These are phyloP conservation scores for Tricholoma bakamatsutake DNA, from an alignment of 768 basidiomycete genomes.

Conservation along the genomic window DNA sequence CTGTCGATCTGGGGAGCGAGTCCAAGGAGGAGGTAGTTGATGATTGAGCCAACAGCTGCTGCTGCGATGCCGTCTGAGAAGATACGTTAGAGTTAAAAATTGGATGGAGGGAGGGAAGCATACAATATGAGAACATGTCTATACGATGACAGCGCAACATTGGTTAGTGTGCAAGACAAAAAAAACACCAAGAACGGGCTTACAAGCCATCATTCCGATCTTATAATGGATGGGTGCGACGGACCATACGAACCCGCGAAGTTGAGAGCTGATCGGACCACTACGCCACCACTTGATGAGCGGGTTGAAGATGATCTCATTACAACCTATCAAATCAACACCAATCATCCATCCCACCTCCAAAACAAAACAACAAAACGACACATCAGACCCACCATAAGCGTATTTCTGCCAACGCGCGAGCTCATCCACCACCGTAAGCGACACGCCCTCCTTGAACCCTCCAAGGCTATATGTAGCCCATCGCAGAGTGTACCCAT, in stretches of 20 bases:
- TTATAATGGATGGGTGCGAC: constrained; percentile 76
- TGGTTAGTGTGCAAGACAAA: neutral
- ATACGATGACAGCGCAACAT: neutral
- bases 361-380: neutral
- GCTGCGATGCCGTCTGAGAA: constrained; percentile 58
- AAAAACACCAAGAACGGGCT: constrained; percentile 14
- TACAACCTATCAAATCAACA: constrained; percentile 37
- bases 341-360: neutral
- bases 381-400: constrained; percentile 31
- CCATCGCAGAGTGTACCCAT: constrained; percentile 73
- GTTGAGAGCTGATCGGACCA: constrained; percentile 76
- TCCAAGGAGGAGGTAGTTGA: constrained; percentile 76
- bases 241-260: constrained; percentile 73
- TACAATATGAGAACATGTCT: constrained; percentile 47
- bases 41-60: constrained; percentile 53
- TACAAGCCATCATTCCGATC: constrained; percentile 71
- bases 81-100: constrained; percentile 5
- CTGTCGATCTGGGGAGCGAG: constrained; percentile 61
- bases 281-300: constrained; percentile 66
- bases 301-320: constrained; percentile 84
- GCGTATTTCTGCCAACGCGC: constrained; percentile 85
- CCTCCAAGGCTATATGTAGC: constrained; percentile 80
- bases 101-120: constrained; percentile 14
- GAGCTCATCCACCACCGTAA: constrained; percentile 84
- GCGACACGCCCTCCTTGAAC: constrained; percentile 86